Conservation (phyloP, 2,329 filamentous ascomycete species). For the Fonsecaea nubica region DNA sequence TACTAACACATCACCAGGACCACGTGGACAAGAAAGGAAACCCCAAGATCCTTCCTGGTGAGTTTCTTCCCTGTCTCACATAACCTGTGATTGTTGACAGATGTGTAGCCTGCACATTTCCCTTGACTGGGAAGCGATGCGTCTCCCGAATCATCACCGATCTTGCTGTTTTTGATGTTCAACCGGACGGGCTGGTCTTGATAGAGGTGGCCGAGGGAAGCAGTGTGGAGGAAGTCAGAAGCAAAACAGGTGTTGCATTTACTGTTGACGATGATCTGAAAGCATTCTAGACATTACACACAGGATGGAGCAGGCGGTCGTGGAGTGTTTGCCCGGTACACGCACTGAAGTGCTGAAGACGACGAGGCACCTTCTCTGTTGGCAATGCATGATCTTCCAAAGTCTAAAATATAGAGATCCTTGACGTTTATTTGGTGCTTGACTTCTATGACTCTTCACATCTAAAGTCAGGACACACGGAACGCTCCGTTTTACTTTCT, state of each 20-base stretch:
- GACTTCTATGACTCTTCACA: no score
- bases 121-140: not conserved
- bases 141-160: not conserved
- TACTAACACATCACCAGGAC: not conserved
- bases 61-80: not conserved
- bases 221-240: not conserved
- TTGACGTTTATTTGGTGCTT: not conserved
- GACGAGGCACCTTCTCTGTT: not conserved
- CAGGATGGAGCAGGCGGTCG: not conserved
- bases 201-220: not conserved
- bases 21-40: not conserved
- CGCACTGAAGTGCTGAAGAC: not conserved
- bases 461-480: no score
- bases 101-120: not conserved
- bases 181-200: not conserved
- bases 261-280: not conserved
- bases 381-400: not conserved
- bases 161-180: not conserved
- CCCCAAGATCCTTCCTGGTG: not conserved
- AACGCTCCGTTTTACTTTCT: no score
- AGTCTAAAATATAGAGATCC: not conserved
- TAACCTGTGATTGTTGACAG: not conserved
- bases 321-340: no score
- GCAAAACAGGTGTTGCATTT: conserved; percentile 13
- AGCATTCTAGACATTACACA: not conserved